Evolutionary conservation across 2,329 filamentous ascomycete species (phyloP).

Genomic region (Colletotrichum melonis): DNA sequence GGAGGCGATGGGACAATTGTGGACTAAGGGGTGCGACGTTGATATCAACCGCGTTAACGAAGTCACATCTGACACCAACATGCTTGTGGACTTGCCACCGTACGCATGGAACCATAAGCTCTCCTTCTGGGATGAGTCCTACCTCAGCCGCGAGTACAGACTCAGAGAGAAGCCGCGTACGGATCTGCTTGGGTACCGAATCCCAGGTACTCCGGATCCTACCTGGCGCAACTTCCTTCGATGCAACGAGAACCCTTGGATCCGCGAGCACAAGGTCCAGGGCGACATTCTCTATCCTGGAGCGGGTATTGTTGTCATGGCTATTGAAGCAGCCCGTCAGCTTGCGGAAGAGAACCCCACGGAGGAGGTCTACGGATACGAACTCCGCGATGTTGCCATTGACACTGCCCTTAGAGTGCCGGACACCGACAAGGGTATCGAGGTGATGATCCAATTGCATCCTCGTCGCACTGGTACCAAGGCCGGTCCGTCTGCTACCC

Average conservation of each 20-base stretch:
- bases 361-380: constrained; percentile 36
- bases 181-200: constrained; percentile 33
- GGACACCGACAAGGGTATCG: constrained; percentile 36
- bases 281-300: constrained; percentile 54
- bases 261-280: constrained; percentile 58
- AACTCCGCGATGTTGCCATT: constrained; percentile 39
- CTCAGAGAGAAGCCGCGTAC: constrained; percentile 26
- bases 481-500: constrained; percentile 13
- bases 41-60: constrained; percentile 37
- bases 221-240: constrained; percentile 35
- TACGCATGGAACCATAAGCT: constrained; percentile 38
- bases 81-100: constrained; percentile 36
- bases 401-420: constrained; percentile 36
- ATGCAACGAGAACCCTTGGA: constrained; percentile 53
- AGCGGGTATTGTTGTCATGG: constrained; percentile 47
- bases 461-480: constrained; percentile 32
- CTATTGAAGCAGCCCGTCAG: constrained; percentile 36
- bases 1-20: constrained; percentile 48
- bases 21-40: constrained; percentile 47
- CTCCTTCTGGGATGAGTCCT: constrained; percentile 31
- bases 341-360: constrained; percentile 20
- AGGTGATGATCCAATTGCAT: constrained; percentile 37
- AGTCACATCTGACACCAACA: background rate
- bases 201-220: constrained; percentile 13
- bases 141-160: constrained; percentile 33